Conservation (phyloP, 2,329 filamentous ascomycete genomes). For the Epichloe glyceriae region DNA sequence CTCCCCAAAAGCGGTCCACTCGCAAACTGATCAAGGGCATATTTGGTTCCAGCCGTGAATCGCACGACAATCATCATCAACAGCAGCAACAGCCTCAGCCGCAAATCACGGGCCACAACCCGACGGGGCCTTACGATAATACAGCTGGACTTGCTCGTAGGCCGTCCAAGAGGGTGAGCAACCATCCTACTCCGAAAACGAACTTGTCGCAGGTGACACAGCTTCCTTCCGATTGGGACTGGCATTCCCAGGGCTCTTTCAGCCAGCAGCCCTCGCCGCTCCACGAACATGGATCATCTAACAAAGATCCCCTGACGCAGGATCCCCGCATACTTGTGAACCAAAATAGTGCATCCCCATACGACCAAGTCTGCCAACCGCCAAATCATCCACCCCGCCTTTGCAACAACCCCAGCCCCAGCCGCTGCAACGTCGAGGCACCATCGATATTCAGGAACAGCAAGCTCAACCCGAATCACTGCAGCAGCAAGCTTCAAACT, state of each 20-base stretch:
- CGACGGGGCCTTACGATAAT: slow-evolving; percentile 33
- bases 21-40: slow-evolving; percentile 43
- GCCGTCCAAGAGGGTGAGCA: slow-evolving; percentile 45
- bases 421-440: slow-evolving; percentile 13
- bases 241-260: slow-evolving; percentile 9
- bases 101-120: slow-evolving; percentile 9
- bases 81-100: slow-evolving; percentile 4
- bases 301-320: slow-evolving; percentile 27
- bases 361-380: slow-evolving; percentile 32
- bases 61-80: slow-evolving; percentile 12
- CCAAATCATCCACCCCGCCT: slow-evolving; percentile 9
- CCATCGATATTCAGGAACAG: slow-evolving; percentile 19
- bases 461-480: slow-evolving; percentile 16
- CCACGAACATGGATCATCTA: slow-evolving; percentile 29
- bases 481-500: slow-evolving; percentile 19
- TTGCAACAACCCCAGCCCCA: slow-evolving; percentile 14
- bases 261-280: slow-evolving; percentile 25
- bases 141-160: slow-evolving; percentile 36
- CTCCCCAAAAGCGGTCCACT: slow-evolving; percentile 34
- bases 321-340: slow-evolving; percentile 21
- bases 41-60: slow-evolving; percentile 25
- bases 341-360: slow-evolving; percentile 31
- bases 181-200: slow-evolving; percentile 30
- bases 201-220: slow-evolving; percentile 17
- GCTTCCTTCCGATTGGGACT: slow-evolving; percentile 10